Conservation (phyloP, 2,329 filamentous ascomycete genomes). For the Epichloe sp. region DNA sequence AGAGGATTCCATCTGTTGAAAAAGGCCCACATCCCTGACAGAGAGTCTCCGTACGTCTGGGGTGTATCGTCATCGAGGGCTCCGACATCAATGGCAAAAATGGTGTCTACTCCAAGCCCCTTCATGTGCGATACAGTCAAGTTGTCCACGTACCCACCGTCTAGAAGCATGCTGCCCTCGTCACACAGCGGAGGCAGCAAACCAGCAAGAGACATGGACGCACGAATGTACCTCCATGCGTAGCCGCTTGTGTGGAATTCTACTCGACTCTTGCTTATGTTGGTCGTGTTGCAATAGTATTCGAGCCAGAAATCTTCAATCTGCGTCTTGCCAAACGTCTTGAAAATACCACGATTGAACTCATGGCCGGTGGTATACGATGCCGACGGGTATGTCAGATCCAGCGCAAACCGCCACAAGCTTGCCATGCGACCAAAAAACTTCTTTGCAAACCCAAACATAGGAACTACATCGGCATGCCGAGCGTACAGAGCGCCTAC, state of each 20-base stretch:
- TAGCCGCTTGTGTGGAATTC: constrained; percentile 96
- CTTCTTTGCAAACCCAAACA: constrained; percentile 94
- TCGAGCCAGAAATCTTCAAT: constrained; percentile 99
- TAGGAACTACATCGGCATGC: constrained; percentile 91
- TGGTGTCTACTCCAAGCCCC: constrained; percentile 77
- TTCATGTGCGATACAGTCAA: constrained; percentile 97
- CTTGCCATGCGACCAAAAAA: constrained; percentile 98
- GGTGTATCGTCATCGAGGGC: constrained; percentile 84
- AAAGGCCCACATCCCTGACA: constrained; percentile 91
- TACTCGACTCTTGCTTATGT: constrained; percentile 83
- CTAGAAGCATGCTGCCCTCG: constrained; percentile 90
- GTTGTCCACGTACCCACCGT: constrained; percentile 96
- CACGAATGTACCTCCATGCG: constrained; percentile 91
- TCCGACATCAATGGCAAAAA: constrained; percentile 93
- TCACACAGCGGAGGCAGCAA: constrained; percentile 88
- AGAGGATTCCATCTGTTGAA: constrained; percentile 97
- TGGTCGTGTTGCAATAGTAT: constrained; percentile 98
- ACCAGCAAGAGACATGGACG: constrained; percentile 92
- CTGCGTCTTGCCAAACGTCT: constrained; percentile 90
- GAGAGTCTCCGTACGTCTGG: constrained; percentile 82
- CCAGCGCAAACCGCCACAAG: constrained; percentile 95
- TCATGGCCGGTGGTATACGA: constrained; percentile 98
- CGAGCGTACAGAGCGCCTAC: constrained; percentile 91
- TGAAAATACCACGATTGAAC: constrained; percentile 98
- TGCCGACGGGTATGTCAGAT: constrained; percentile 88